A percentile compares a stretch with the other conserved stretches of the same genome.
phyloP scores from a whole-genome alignment of 1,139 yeast genomes.

The Diutina rugosa region DNA sequence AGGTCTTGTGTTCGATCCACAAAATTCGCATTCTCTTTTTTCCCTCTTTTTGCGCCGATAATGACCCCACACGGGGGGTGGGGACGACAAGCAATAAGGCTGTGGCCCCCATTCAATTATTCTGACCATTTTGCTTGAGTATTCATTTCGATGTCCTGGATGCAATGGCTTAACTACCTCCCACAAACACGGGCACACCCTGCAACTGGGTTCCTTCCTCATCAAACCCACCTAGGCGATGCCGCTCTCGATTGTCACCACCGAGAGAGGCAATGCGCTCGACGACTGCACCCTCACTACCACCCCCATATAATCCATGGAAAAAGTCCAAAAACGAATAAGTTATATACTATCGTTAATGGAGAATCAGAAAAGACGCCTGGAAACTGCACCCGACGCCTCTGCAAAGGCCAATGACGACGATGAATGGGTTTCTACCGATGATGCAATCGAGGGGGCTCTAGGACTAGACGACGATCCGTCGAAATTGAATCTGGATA shows the following conservation, averaged over 20 bases:
- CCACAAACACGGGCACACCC: neutral
- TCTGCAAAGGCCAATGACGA: neutral
- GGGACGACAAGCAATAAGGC: no score
- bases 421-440: neutral
- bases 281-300: neutral
- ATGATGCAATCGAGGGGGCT: neutral
- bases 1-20: conserved; percentile 2
- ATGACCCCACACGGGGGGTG: neutral
- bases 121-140: neutral
- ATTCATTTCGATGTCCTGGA: neutral
- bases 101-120: neutral
- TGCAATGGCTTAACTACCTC: neutral
- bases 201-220: neutral
- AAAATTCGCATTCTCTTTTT: neutral
- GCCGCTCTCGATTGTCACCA: neutral
- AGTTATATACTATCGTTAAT: neutral
- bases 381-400: neutral
- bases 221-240: neutral
- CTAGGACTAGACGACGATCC: neutral
- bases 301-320: neutral
- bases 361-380: neutral
- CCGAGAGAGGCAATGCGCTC: neutral
- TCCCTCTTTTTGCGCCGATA: neutral
- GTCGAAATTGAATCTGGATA: neutral
- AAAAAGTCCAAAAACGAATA: neutral